These are phyloP conservation scores for Rhynchospora pubera DNA, from an alignment of 176 grass and related monocot genomes.

Conservation along the genomic window DNA sequence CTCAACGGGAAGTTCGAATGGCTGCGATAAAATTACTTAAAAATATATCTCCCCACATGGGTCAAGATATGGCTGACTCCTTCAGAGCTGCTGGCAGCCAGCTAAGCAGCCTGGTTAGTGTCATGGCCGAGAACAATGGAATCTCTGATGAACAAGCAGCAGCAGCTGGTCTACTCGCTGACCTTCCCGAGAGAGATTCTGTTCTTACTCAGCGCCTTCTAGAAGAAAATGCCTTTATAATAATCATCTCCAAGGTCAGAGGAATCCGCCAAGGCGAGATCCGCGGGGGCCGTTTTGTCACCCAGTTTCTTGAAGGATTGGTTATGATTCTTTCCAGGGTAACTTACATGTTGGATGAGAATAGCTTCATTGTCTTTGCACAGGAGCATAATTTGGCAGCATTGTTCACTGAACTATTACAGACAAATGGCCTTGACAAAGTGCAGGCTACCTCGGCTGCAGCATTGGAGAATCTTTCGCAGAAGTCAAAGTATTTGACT, in stretches of 20 bases:
- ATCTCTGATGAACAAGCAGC: conserved; percentile 92
- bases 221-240: conserved; percentile 62
- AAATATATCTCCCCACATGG: conserved; percentile 77
- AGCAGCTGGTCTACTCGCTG: conserved; percentile 67
- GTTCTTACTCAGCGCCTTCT: conserved; percentile 69
- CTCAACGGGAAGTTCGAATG: conserved; percentile 85
- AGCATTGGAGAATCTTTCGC: conserved; percentile 69
- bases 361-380: conserved; percentile 53
- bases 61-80: conserved; percentile 75
- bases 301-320: conserved; percentile 80
- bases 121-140: conserved; percentile 79
- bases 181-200: conserved; percentile 68
- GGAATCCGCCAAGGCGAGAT: conserved; percentile 67
- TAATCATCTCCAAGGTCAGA: conserved; percentile 56
- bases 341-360: conserved; percentile 64
- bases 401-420: conserved; percentile 89
- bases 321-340: conserved; percentile 68
- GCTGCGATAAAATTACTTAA: conserved; percentile 81
- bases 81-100: conserved; percentile 72
- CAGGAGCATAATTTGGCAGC: conserved; percentile 60
- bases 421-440: conserved; percentile 77
- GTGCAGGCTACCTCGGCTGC: conserved; percentile 69
- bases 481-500: conserved; percentile 72
- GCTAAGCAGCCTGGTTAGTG: conserved; percentile 65
- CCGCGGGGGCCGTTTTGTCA: conserved; percentile 75